Base-by-base conservation (phyloP, 2,329 filamentous ascomycete genomes). In the Pseudonectria buxi region DNA sequence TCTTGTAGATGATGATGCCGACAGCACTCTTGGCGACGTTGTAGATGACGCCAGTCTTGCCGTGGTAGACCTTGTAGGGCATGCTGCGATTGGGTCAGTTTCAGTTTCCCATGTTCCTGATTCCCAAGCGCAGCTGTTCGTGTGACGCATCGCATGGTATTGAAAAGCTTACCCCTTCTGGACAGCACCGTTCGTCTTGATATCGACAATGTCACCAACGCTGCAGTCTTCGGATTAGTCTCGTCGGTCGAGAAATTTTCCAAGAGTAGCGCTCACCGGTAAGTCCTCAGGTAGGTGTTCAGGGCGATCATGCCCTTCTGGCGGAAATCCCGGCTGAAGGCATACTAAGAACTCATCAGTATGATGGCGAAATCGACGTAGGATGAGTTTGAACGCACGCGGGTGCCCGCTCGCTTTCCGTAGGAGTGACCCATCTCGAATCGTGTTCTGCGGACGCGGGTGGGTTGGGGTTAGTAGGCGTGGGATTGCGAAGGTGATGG, bases 41-140 rank as follows among this genome's bases (percentile, higher is more conserved):
- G 86, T 94, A 95, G 72, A 95, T 74, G 61, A 95, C 86, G 65
- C 88, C 88, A 50, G 89, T 95, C 86, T 96, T 96, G 64, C 90
- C 92, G 80, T 96, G 89, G 83, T 94, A 95, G 74, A 95, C 85
- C 81, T 95, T 95, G 83, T 89, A 88, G 61, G 90, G 89, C 87
- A 95, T 92, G 77, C 87, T 88, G 60, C 66, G 56, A 43, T 43
- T 35, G 40, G 47, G 55, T 69, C 51, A 70, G 64, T 48, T 44
- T 32, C 24, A 26, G 34, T 30, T 33, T 39, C 25, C 33, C 25
- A 32, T 28, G 28, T 32, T 28, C 32, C 24, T 9, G 33, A 38
- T 39, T 29, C 30, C 32, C 37, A 28, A 34, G 39, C 41, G 33
- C 27, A 22, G 32, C 43, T 44, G 36, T 36, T 43, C 37, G 41